phyloP scores from a whole-genome alignment of 371 early-diverging fungal genomes.

The Polyrhizophydium stewartii region DNA sequence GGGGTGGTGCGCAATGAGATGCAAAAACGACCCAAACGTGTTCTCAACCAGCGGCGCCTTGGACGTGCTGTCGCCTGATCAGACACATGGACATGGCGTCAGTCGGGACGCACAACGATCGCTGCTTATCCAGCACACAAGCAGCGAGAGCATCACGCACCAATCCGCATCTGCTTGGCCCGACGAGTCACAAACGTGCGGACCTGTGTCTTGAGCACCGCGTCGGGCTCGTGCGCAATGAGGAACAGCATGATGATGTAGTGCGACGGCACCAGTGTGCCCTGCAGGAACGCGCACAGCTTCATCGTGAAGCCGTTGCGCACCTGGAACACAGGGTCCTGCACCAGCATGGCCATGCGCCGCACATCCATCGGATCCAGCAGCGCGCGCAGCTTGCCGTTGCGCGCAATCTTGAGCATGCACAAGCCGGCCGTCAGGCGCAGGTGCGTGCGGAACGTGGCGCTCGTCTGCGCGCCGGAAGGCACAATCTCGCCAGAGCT shows the following conservation, averaged over 20 bases:
- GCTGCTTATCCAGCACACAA: background rate
- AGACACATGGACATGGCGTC: background rate
- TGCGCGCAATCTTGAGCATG: conserved; percentile 55
- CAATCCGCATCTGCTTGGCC: conserved; percentile 29
- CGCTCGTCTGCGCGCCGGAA: background rate
- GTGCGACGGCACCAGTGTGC: conserved; percentile 57
- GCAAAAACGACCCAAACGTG: conserved; percentile 64
- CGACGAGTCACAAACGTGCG: conserved; percentile 46
- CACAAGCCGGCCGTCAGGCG: conserved; percentile 65
- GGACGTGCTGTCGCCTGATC: background rate
- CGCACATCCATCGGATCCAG: background rate
- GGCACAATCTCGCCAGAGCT: conserved; percentile 50
- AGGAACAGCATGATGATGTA: conserved; percentile 69
- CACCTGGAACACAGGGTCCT: conserved; percentile 79
- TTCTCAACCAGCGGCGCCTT: conserved; percentile 43
- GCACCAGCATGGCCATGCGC: conserved; percentile 9
- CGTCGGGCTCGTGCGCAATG: conserved; percentile 85
- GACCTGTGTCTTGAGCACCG: conserved; percentile 41
- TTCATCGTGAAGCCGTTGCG: conserved; percentile 69
- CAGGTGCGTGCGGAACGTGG: conserved; percentile 47
- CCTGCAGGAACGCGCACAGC: conserved; percentile 64
- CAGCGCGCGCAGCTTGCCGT: background rate
- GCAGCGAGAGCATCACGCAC: conserved; percentile 15
- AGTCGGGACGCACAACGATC: background rate
- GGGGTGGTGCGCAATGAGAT: conserved; percentile 86